A percentile compares a stretch with the other conserved stretches of the same genome.
These are phyloP conservation scores for Aspergillus ruber DNA, from an alignment of 2,329 filamentous ascomycete species.

Conservation along the genomic window DNA sequence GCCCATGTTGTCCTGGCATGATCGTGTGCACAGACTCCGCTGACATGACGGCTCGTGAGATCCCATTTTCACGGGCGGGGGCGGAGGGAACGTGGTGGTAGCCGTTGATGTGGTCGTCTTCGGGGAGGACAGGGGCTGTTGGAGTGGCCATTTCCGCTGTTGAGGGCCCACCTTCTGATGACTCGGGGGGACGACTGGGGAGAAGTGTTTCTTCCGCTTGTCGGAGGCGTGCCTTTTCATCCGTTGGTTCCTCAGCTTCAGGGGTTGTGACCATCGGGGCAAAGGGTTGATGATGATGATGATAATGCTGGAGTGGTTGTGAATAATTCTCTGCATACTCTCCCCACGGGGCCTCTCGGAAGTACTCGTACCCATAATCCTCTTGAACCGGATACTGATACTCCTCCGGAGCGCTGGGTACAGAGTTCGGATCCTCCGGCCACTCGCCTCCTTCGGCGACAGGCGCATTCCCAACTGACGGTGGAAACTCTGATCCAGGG, in stretches of 20 bases:
- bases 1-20: conserved; percentile 21
- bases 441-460: conserved; percentile 20
- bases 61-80: conserved; percentile 5
- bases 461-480: conserved; percentile 8
- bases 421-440: conserved; percentile 16
- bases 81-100: conserved; percentile 24
- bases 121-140: conserved; percentile 39
- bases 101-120: conserved; percentile 51
- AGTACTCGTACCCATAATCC: conserved; percentile 13
- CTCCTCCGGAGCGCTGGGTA: conserved; percentile 11
- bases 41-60: conserved; percentile 20
- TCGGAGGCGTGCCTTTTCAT: conserved; percentile 75
- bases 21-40: conserved; percentile 27
- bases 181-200: conserved; percentile 67
- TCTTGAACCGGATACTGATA: conserved; percentile 18
- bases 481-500: conserved; percentile 18
- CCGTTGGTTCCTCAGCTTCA: conserved; percentile 56
- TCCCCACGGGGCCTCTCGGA: conserved; percentile 19
- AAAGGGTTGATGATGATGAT: conserved; percentile 11
- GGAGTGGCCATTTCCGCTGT: conserved; percentile 30
- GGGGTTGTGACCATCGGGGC: conserved; percentile 32
- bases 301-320: conserved; percentile 5
- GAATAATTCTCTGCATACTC: conserved; percentile 23
- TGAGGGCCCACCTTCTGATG: conserved; percentile 42
- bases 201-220: conserved; percentile 72